Evolutionary conservation across 257 asterid genomes (phyloP), one percentile per base, ranked within the genome.

Genomic region (Jasminum sambac): DNA sequence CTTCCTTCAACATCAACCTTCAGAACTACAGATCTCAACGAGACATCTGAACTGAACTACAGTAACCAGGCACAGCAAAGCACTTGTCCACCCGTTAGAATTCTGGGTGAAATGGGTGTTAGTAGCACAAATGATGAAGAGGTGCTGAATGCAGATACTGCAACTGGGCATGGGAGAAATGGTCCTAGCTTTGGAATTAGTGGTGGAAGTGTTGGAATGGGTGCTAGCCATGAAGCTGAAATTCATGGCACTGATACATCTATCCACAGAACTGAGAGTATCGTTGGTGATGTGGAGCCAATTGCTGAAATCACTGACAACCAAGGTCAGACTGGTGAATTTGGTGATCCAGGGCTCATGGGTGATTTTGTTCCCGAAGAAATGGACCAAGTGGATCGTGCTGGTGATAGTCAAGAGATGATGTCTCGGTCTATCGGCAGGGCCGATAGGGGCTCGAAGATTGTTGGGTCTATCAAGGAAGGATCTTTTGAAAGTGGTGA

Each of bases 161-260:
- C 84, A 36, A 90, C 97, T 79, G 94, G 84, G 50, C 90, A 88
- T 42, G 95, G 87, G 34, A 89, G 88, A 78, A 90, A 87, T 78
- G 99, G 91, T 36, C 89, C 89, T 75, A 95, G 99, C 78, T 69
- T 91, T 43, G 99, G 99, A 61, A 79, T 89, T 68, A 95, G 99
- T 76, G 98, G 96, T 43, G 99, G 98, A 75, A 91, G 99, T 77
- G 96, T 95, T 57, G 98, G 99, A 58, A 91, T 95, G 98, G 99
- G 99, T 76, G 99, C 99, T 58, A 91, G 99, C 86, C 98, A 95
- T 86, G 99, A 95, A 88, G 99, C 99, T 81, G 99, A 95, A 81
- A 91, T 95, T 70, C 98, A 95, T 63, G 98, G 99, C 55, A 79
- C 79, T 61, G 92, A 79, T 76, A 88, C 88, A 63, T 88, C 90